Evolutionary conservation across 805 yeast genomes (phyloP).

Genomic region (Dipodascopsis uninucleata): DNA sequence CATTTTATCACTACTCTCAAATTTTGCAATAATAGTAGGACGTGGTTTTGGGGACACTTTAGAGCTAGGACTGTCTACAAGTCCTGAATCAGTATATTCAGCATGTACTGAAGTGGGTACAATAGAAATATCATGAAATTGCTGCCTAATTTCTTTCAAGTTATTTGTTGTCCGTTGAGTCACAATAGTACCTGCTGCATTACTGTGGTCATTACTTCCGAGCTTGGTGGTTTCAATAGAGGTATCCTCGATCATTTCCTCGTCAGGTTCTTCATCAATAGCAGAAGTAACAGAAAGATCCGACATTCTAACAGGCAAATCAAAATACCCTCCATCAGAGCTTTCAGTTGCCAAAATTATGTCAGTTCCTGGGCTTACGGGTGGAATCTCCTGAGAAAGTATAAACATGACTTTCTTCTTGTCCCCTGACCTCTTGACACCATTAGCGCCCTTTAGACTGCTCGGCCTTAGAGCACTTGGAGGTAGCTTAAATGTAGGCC

Average conservation of each 20-base stretch:
- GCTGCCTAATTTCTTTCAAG: too few relatives aligned
- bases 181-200: too few relatives aligned
- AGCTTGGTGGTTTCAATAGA: too few relatives aligned
- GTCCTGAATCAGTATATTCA: too few relatives aligned
- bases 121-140: too few relatives aligned
- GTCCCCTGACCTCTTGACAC: constrained; percentile 5
- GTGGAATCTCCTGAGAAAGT: constrained; percentile 18
- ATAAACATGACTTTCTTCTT: constrained; percentile 24
- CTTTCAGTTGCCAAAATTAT: constrained; percentile 5
- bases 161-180: too few relatives aligned
- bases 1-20: too few relatives aligned
- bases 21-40: too few relatives aligned
- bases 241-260: constrained; percentile 12
- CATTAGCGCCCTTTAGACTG: constrained; percentile 15
- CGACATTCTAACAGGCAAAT: constrained; percentile 11
- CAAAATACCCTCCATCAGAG: constrained; percentile 11
- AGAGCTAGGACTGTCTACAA: too few relatives aligned
- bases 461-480: constrained; percentile 5
- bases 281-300: neutral
- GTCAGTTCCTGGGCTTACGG: constrained; percentile 25
- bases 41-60: too few relatives aligned
- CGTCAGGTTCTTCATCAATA: constrained; percentile 11
- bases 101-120: too few relatives aligned
- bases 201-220: too few relatives aligned
- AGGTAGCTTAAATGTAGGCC: neutral